These are phyloP conservation scores for Camelina sativa DNA, from an alignment of 345 rosid species.

Conservation along the genomic window DNA sequence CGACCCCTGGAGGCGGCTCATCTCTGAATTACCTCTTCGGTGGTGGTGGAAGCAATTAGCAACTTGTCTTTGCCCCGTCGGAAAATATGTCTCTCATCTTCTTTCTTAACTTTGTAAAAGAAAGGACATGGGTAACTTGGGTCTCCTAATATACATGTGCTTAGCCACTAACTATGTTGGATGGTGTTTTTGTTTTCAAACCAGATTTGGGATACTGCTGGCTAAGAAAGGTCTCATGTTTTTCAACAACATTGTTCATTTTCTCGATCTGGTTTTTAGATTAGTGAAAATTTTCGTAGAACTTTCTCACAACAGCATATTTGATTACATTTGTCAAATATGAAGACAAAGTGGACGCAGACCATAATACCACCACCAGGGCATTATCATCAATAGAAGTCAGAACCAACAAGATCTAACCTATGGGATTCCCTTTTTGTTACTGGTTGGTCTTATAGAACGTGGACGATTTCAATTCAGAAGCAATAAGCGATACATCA, in stretches of 20 bases:
- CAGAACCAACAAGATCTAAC: neutral
- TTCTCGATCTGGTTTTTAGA: too few relatives aligned
- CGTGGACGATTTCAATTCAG: neutral
- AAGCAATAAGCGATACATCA: neutral
- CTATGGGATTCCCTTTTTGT: neutral
- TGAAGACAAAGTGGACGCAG: neutral
- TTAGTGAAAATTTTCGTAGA: too few relatives aligned
- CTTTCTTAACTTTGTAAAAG: too few relatives aligned
- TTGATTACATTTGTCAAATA: too few relatives aligned
- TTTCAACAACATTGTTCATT: too few relatives aligned
- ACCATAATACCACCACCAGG: neutral
- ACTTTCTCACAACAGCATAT: too few relatives aligned
- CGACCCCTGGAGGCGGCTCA: slow-evolving; percentile 55
- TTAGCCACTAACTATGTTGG: too few relatives aligned
- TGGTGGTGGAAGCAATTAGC: slow-evolving; percentile 40
- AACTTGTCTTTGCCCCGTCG: neutral
- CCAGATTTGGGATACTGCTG: too few relatives aligned
- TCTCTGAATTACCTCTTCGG: slow-evolving; percentile 56
- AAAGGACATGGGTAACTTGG: too few relatives aligned
- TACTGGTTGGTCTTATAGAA: neutral
- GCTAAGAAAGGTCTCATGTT: too few relatives aligned
- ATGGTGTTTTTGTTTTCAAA: too few relatives aligned
- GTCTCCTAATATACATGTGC: neutral
- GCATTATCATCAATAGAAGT: slow-evolving; percentile 1
- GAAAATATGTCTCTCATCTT: neutral